Conservation (phyloP, 495 filamentous ascomycete genomes). For the Talaromyces ruber region DNA sequence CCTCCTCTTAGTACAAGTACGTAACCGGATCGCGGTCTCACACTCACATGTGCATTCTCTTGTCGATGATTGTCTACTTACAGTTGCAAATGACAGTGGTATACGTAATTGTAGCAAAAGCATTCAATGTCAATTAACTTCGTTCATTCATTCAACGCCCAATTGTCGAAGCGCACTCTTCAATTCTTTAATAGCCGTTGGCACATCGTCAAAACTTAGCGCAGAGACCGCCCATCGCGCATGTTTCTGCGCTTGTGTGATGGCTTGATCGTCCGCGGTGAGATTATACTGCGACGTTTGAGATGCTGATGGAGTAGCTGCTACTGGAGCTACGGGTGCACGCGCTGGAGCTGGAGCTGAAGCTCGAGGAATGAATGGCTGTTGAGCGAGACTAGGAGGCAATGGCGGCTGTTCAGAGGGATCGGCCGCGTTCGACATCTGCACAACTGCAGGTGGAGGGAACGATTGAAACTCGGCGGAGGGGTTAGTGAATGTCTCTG, state of each 20-base stretch:
- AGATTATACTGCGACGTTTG: constrained; percentile 1
- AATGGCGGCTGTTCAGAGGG: constrained; percentile 10
- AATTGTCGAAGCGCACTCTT: constrained; percentile 54
- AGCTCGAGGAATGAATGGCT: constrained; percentile 8
- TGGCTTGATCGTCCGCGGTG: constrained; percentile 61
- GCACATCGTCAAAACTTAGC: constrained; percentile 90
- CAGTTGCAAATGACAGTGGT: background rate
- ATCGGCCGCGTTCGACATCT: constrained; percentile 14
- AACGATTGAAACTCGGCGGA: constrained; percentile 37
- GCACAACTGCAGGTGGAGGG: constrained; percentile 27
- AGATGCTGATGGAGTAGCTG: constrained; percentile 9
- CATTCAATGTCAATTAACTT: background rate
- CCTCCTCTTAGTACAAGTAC: background rate
- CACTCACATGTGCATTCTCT: too few relatives aligned
- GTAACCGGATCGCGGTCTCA: background rate
- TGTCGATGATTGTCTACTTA: background rate
- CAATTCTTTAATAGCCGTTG: constrained; percentile 83
- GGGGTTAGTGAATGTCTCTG: constrained; percentile 12
- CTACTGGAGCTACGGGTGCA: constrained; percentile 8
- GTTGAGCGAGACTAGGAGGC: background rate
- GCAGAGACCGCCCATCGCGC: constrained; percentile 96
- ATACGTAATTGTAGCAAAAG: background rate
- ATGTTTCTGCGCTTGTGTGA: constrained; percentile 82
- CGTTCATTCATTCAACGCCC: constrained; percentile 26
- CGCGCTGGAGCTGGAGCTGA: constrained; percentile 10